A percentile compares a stretch with the other conserved stretches of the same genome.
Conservation (phyloP, 2,329 filamentous ascomycete species). For the Cercospora berteroae region DNA sequence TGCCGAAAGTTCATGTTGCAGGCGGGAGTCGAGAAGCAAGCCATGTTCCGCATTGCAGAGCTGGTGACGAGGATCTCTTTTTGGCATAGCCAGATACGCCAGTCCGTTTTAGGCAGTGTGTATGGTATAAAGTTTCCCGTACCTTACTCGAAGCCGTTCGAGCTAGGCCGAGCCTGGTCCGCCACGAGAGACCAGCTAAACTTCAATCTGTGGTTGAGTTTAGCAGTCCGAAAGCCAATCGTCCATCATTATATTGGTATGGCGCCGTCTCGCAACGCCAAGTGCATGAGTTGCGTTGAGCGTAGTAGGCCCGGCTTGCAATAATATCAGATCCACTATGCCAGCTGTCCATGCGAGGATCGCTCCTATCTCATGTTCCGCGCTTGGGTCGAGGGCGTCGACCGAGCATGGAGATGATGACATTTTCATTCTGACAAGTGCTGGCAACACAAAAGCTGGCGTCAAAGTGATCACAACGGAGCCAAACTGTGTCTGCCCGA, state of each 20-base stretch:
- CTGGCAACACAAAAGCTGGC: background rate
- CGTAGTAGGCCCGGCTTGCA: constrained; percentile 2
- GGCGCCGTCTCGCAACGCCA: background rate
- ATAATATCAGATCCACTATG: background rate
- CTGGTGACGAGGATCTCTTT: background rate
- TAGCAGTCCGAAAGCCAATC: constrained; percentile 8
- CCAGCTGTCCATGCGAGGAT: background rate
- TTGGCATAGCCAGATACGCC: background rate
- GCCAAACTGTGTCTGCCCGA: background rate
- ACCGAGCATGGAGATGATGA: background rate
- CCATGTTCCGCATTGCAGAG: constrained; percentile 8
- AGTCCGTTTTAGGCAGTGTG: background rate
- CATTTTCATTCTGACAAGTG: background rate
- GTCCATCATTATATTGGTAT: constrained; percentile 6
- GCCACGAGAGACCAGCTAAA: background rate
- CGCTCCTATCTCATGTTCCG: background rate
- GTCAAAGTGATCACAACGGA: background rate
- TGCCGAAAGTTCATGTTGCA: constrained; percentile 11
- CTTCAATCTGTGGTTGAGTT: constrained; percentile 7
- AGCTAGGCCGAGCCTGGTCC: background rate
- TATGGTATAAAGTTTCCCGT: background rate
- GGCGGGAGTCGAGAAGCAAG: constrained; percentile 16
- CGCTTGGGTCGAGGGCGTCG: background rate
- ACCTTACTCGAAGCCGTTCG: constrained; percentile 7
- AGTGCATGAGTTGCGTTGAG: constrained; percentile 3